Base-by-base conservation (phyloP, 1,284 basidiomycete genomes). In the Puccinia triticina region DNA sequence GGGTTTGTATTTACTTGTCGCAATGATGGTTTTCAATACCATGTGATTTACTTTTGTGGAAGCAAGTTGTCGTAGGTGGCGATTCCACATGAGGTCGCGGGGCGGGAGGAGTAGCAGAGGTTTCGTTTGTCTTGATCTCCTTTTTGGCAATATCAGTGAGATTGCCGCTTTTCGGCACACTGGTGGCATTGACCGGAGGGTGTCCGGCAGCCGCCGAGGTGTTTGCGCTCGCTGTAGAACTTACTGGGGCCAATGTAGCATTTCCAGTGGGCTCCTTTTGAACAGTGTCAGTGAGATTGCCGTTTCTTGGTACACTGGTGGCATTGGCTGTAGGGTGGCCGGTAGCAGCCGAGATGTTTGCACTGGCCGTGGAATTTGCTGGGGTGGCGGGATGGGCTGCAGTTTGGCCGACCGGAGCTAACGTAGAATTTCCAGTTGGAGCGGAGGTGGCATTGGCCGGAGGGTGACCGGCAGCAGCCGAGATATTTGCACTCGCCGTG, bases 21-120 rank as follows among this genome's bases (percentile, higher is more conserved):
- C 64, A 66, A 26, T 66, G 64, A 43, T 66, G 64, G 64, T 66
- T 32, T 21, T 66, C 64, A 32, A 40, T 32, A 26, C 64, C 64
- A 43, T 66, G 37, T 7, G 64, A 66, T 43, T 66, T 40, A 10
- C 64, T 66, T 23, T 66, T 40, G 16, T 8, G 18, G 5, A 43
- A 66, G 64, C 64, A 66, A 66, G 37, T 43, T 66, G 64, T 43
- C 18, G 64, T 40, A 40, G 64, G 37, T 23, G 21, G 64, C 29
- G 64, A 66, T 43, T 40, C 18, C 55, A 10, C 55, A 26, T 57
- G 12, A 21, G 23, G 12, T 26, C 26, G n/a, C 37, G 64, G 34
- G 64, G 64, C 64, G 7, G 2, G 37, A 43, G 34, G 37, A 66
- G 59, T 32, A 34, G 59, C 59, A 8, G 64, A 32, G 21, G 34